phyloP scores from a whole-genome alignment of 2,329 filamentous ascomycete genomes.

The Bipolaris sorokiniana region DNA sequence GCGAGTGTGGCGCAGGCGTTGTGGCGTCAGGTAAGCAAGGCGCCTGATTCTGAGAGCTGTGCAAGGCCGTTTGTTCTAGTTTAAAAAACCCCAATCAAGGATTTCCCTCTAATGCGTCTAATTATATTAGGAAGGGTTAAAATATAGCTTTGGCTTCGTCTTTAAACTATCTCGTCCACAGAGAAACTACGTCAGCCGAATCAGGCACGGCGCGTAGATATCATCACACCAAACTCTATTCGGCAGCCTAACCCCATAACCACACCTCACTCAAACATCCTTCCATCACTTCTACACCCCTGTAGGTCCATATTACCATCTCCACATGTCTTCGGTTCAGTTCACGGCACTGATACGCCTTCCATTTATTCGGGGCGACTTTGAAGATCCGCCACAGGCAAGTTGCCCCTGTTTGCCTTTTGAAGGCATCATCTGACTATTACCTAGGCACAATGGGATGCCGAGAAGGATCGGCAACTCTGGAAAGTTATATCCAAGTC shows the following conservation, averaged over 20 bases:
- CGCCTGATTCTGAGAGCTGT: not conserved
- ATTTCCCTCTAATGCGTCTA: not conserved
- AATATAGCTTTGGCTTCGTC: too few species aligned
- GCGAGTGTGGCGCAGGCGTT: constrained; percentile 11
- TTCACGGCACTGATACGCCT: constrained; percentile 84
- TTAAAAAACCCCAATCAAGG: too few species aligned
- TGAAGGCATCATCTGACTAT: constrained; percentile 15
- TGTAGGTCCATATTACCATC: not conserved
- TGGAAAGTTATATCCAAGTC: constrained; percentile 89
- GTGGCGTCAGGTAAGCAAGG: not conserved
- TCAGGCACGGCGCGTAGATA: constrained; percentile 10
- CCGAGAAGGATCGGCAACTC: constrained; percentile 81
- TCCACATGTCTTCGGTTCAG: constrained; percentile 42
- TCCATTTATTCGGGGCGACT: constrained; percentile 85
- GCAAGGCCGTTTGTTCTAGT: not conserved
- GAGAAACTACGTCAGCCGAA: not conserved
- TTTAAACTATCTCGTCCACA: not conserved
- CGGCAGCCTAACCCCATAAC: constrained; percentile 11
- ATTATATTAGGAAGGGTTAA: not conserved
- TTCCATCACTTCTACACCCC: constrained; percentile 9
- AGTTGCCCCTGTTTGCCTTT: constrained; percentile 33
- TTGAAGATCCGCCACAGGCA: constrained; percentile 88
- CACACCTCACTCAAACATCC: constrained; percentile 12
- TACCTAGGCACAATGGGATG: constrained; percentile 83
- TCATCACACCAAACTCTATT: constrained; percentile 22